Evolutionary conservation across 2,329 filamentous ascomycete species (phyloP).

Genomic region (Penicillium sp.): DNA sequence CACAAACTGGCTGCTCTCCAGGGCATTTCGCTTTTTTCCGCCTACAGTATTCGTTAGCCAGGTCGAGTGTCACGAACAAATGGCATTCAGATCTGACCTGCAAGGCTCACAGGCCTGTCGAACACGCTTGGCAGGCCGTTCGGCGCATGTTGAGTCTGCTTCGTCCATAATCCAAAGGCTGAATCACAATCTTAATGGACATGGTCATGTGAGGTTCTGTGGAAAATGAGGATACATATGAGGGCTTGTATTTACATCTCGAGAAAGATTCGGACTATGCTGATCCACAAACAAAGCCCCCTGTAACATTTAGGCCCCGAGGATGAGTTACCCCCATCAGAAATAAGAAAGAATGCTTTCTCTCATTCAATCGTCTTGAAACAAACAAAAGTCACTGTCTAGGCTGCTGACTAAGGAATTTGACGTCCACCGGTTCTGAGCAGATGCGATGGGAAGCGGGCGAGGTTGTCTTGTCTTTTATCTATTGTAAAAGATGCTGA

Average conservation of each 20-base stretch:
- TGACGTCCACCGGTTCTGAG: not conserved
- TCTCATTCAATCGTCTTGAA: not conserved
- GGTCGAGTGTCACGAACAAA: not conserved
- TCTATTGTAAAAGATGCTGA: not conserved
- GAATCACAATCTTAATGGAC: not conserved
- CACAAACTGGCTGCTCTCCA: slow-evolving; percentile 49
- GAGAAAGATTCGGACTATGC: not conserved
- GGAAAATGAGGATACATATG: not conserved
- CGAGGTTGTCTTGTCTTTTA: no score
- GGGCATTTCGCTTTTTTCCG: slow-evolving; percentile 52
- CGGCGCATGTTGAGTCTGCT: slow-evolving; percentile 15
- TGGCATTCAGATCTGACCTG: slow-evolving; percentile 27
- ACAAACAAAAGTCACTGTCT: no score
- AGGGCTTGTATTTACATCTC: not conserved
- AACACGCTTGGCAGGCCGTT: slow-evolving; percentile 34
- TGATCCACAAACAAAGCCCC: not conserved
- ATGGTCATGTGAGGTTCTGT: not conserved
- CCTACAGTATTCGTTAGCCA: slow-evolving; percentile 28
- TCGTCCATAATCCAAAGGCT: slow-evolving; percentile 8
- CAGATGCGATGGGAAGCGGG: no score
- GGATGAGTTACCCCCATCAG: not conserved
- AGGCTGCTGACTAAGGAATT: not conserved
- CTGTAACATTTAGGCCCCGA: no score
- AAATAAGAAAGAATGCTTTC: not conserved
- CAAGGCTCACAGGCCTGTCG: slow-evolving; percentile 44